Percentiles rank a stretch among this genome's conserved stretches.
Evolutionary conservation across 495 filamentous ascomycete species (phyloP).

Genomic region (Corynascus novoguineensis): DNA sequence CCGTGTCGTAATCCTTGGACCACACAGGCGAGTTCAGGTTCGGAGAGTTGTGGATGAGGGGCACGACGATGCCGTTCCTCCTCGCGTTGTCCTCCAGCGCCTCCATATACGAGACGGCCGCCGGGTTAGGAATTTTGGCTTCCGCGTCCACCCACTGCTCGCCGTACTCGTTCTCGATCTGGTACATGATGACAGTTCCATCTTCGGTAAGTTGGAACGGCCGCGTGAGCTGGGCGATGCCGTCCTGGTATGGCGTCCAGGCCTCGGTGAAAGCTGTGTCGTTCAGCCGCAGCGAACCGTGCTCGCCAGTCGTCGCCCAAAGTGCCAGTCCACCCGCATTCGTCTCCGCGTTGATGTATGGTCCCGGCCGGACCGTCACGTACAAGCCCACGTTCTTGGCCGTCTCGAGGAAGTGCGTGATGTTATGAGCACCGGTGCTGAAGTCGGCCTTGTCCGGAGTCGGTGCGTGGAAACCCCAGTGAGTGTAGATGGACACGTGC

Average conservation of each 20-base stretch:
- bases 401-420: constrained; percentile 33
- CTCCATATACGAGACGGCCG: constrained; percentile 52
- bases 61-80: constrained; percentile 64
- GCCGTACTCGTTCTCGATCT: constrained; percentile 74
- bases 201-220: constrained; percentile 65
- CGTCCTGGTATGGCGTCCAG: constrained; percentile 47
- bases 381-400: constrained; percentile 36
- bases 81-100: constrained; percentile 62
- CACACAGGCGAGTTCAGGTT: constrained; percentile 31
- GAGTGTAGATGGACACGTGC: constrained; percentile 65
- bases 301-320: constrained; percentile 59
- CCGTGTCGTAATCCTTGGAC: constrained; percentile 45
- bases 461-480: constrained; percentile 59
- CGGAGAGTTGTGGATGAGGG: constrained; percentile 62
- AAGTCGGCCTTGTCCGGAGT: constrained; percentile 51
- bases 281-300: constrained; percentile 52
- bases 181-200: constrained; percentile 69
- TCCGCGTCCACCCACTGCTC: not conserved
- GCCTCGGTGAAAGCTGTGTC: constrained; percentile 53
- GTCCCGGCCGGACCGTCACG: constrained; percentile 18
- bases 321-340: constrained; percentile 53
- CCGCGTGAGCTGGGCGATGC: constrained; percentile 40
- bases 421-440: constrained; percentile 48
- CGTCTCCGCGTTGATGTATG: constrained; percentile 57
- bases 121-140: constrained; percentile 46